These are phyloP conservation scores for Auriculariales sp. DNA, from an alignment of 768 basidiomycete species.

Conservation along the genomic window DNA sequence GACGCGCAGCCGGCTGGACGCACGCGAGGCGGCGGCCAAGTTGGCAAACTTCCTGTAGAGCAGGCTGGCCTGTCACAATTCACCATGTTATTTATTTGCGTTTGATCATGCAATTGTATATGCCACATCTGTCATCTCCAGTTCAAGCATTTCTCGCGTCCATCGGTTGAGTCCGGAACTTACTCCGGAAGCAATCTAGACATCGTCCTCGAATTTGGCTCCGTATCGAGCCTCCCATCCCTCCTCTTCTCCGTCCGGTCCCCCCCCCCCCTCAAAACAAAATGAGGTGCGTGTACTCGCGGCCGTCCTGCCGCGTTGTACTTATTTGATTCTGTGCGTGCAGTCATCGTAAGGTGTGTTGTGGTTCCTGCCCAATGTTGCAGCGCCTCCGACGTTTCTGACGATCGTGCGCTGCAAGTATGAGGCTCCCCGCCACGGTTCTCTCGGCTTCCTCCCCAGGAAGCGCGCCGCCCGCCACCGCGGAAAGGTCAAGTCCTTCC, in stretches of 20 bases:
- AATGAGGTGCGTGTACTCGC: background rate
- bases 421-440: slow-evolving; percentile 97
- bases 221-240: no score
- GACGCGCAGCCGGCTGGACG: slow-evolving; percentile 61
- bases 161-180: no score
- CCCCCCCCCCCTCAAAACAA: background rate
- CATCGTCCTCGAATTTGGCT: no score
- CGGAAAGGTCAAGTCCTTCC: slow-evolving; percentile 99
- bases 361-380: slow-evolving; percentile 5
- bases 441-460: slow-evolving; percentile 91
- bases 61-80: no score
- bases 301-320: background rate
- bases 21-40: slow-evolving; percentile 77
- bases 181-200: no score
- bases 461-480: slow-evolving; percentile 96
- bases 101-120: no score
- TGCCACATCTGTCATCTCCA: no score
- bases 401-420: slow-evolving; percentile 37
- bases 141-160: no score
- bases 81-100: no score
- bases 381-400: slow-evolving; percentile 2
- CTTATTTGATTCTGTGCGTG: background rate
- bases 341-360: slow-evolving; percentile 77
- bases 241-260: background rate
- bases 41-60: slow-evolving; percentile 47